Evolutionary conservation across 2,329 filamentous ascomycete genomes (phyloP).

Genomic region (Cyphellophora attinorum): DNA sequence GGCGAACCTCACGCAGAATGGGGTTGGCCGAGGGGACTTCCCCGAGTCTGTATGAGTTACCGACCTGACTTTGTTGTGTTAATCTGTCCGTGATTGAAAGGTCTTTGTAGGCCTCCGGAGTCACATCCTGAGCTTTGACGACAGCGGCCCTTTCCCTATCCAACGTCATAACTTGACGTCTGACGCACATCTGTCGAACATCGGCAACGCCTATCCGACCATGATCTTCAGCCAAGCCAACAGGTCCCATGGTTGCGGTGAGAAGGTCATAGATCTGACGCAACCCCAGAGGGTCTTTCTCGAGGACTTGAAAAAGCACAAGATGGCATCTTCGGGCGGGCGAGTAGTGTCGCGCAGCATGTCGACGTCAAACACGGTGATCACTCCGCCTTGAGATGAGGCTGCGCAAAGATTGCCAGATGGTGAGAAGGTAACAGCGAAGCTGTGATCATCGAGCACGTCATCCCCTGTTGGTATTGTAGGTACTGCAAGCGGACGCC

Average conservation of each 20-base stretch:
- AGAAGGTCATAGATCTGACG: constrained; percentile 84
- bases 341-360: constrained; percentile 13
- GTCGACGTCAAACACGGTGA: constrained; percentile 35
- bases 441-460: constrained; percentile 34
- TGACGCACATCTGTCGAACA: constrained; percentile 34
- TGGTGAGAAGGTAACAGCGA: constrained; percentile 40
- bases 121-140: constrained; percentile 16
- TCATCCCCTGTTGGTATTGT: constrained; percentile 30
- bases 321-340: constrained; percentile 36
- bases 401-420: constrained; percentile 39
- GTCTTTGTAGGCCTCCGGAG: constrained; percentile 13
- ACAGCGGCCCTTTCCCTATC: constrained; percentile 15
- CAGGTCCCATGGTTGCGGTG: constrained; percentile 79
- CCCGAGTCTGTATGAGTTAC: too few species aligned
- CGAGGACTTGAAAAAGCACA: constrained; percentile 71
- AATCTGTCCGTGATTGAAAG: constrained; percentile 16
- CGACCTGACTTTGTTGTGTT: constrained; percentile 15
- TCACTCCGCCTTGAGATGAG: constrained; percentile 39
- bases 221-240: constrained; percentile 87
- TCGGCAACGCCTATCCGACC: constrained; percentile 38
- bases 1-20: too few species aligned
- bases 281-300: constrained; percentile 65
- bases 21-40: too few species aligned
- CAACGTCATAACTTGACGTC: constrained; percentile 31
- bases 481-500: constrained; percentile 28